phyloP scores from a whole-genome alignment of 371 early-diverging fungal species.

The Funneliformis caledonium region DNA sequence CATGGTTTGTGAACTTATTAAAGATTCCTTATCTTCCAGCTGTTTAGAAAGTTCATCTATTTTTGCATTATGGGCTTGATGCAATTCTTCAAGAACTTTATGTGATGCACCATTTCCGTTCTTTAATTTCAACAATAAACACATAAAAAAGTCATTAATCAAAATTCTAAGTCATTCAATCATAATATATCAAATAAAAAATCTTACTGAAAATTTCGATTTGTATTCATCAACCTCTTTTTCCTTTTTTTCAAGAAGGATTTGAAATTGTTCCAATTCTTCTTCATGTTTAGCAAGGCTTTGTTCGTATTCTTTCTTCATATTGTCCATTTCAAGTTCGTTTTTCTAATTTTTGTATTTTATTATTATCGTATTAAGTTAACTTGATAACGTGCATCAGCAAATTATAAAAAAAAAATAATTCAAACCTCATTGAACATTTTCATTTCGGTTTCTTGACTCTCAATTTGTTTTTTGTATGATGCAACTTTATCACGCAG shows the following conservation, averaged over 20 bases:
- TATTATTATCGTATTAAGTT: no score
- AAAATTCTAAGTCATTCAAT: background rate
- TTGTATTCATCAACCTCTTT: background rate
- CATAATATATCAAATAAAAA: background rate
- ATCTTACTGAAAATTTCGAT: background rate
- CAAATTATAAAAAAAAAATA: background rate
- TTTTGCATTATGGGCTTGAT: conserved; percentile 45
- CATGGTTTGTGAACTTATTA: conserved; percentile 49
- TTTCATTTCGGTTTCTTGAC: conserved; percentile 31
- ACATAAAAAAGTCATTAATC: background rate
- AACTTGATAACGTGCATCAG: background rate
- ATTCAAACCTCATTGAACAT: background rate
- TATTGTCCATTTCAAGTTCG: background rate
- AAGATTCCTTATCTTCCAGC: conserved; percentile 39
- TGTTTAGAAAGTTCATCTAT: conserved; percentile 40
- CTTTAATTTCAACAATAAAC: background rate
- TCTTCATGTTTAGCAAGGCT: background rate
- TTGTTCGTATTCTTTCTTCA: background rate
- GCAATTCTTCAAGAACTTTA: conserved; percentile 45
- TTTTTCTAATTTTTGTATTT: background rate
- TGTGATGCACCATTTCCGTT: background rate
- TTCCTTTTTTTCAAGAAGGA: background rate
- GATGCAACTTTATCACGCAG: conserved; percentile 10
- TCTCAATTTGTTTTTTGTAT: conserved; percentile 18
- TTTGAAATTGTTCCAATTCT: background rate